These are phyloP conservation scores for Termitomyces sp. DNA, from an alignment of 768 basidiomycete species.

Conservation along the genomic window DNA sequence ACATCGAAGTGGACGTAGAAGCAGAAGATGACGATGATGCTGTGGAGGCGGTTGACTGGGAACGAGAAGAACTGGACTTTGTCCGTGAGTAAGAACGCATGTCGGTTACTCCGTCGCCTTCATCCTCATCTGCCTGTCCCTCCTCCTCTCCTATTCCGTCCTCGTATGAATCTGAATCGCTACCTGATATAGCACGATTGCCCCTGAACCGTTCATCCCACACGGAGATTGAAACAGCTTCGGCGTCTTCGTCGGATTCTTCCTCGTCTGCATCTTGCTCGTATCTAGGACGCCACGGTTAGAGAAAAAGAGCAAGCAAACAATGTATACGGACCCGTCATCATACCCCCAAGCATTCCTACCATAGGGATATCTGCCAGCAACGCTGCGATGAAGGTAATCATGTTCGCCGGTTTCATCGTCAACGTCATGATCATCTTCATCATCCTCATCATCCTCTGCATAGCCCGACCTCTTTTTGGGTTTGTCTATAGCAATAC, in stretches of 20 bases:
- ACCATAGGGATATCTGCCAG: conserved; percentile 15
- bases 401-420: conserved; percentile 1
- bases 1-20: conserved; percentile 21
- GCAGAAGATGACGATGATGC: conserved; percentile 37
- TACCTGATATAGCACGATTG: conserved; percentile 25
- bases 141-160: conserved; percentile 23
- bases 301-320: conserved; percentile 1
- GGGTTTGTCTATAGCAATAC: conserved; percentile 84
- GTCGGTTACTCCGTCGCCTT: conserved; percentile 53
- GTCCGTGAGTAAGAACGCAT: conserved; percentile 37
- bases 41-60: conserved; percentile 39
- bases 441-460: conserved; percentile 18
- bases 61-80: conserved; percentile 25
- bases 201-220: conserved; percentile 17
- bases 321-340: conserved; percentile 45
- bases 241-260: conserved; percentile 43
- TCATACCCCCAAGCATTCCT: conserved; percentile 44
- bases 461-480: conserved; percentile 25
- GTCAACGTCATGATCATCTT: conserved; percentile 14
- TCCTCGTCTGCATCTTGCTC: conserved; percentile 64
- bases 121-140: conserved; percentile 24
- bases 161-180: conserved; percentile 35
- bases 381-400: neutral
- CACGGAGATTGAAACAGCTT: conserved; percentile 18
- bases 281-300: conserved; percentile 34